Base-by-base conservation (phyloP, 805 yeast genomes). In the Metschnikowia corniflorae region DNA sequence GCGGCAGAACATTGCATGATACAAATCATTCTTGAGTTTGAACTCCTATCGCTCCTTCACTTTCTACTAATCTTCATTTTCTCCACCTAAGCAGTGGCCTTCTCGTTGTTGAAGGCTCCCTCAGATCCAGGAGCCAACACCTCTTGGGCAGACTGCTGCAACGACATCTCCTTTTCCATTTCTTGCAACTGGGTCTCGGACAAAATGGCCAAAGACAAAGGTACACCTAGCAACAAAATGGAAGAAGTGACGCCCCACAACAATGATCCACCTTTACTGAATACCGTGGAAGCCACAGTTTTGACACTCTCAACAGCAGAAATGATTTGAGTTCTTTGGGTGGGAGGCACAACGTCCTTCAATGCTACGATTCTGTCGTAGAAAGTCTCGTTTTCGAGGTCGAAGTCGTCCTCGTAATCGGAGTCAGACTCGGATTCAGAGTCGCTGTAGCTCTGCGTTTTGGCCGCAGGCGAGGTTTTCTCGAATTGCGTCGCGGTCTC, bases 181-280 rank as follows among this genome's bases (percentile, higher is more conserved):
- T 89, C 97, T 58, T 82, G 79, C 61, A 89, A 76, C 70, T 91
- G 97, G 60, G 88, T 94, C 70, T 91, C 97, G 43, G 88, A 80
- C 54, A 93, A 73, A 52, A 93, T 85, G 35, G 96, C 82, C 53
- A 93, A 71, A 7, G 96, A 81, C 52, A 86, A 74, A 47, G 99
- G 99, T 31, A 88, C 95, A 60, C 96, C 97, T 53, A 93, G 70
- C 45, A 93, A 75, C 53, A 93, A 68, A 27, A 86, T 80, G 27
- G 93, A 77, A 9, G 97, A 81, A 9, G 96, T 80, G 39, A 86
- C 47, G 43, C 83, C 75, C 97, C 97, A 93, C 49, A 89, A 72
- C 26, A 84, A 68, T 50, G 75, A 74, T 43, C 96, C 96, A 43
- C 85, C 71, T 49, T 78, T 79, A 43, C 70, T 55, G 37, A 80